A percentile compares a stretch with the other conserved stretches of the same genome.
phyloP scores from a whole-genome alignment of 2,329 filamentous ascomycete genomes.

The Colletotrichum somersetense region DNA sequence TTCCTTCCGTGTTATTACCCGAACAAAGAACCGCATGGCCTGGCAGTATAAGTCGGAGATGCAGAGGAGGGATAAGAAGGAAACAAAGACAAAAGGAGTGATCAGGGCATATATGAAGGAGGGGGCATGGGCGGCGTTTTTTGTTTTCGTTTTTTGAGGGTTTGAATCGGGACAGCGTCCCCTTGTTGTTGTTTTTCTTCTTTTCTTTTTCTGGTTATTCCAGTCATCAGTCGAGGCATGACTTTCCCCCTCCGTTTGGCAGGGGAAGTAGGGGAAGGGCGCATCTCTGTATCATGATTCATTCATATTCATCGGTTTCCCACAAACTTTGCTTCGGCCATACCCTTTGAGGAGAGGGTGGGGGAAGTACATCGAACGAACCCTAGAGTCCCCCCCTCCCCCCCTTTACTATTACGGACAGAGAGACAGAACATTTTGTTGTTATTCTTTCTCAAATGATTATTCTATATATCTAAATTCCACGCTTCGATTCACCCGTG shows the following conservation, averaged over 20 bases:
- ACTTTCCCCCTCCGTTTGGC: conserved; percentile 7
- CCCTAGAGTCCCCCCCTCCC: neutral
- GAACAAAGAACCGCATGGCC: conserved; percentile 67
- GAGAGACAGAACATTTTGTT: conserved; percentile 12
- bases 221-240: conserved; percentile 13
- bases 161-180: neutral
- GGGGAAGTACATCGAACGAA: neutral
- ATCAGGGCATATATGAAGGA: conserved; percentile 36
- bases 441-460: neutral
- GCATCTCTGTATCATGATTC: conserved; percentile 25
- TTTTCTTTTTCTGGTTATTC: neutral
- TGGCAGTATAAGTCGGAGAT: conserved; percentile 61
- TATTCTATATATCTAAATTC: conserved; percentile 11
- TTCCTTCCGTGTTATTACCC: conserved; percentile 72
- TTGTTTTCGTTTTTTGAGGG: neutral
- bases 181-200: neutral
- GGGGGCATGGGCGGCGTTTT: conserved; percentile 51
- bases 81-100: conserved; percentile 11
- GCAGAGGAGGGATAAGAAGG: conserved; percentile 7
- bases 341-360: neutral
- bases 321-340: conserved; percentile 26
- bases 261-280: conserved; percentile 24
- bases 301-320: conserved; percentile 12
- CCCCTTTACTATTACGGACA: conserved; percentile 1
- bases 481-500: conserved; percentile 28